Conservation (phyloP, 176 grass and related monocot species). For the Phyllostachys edulis region DNA sequence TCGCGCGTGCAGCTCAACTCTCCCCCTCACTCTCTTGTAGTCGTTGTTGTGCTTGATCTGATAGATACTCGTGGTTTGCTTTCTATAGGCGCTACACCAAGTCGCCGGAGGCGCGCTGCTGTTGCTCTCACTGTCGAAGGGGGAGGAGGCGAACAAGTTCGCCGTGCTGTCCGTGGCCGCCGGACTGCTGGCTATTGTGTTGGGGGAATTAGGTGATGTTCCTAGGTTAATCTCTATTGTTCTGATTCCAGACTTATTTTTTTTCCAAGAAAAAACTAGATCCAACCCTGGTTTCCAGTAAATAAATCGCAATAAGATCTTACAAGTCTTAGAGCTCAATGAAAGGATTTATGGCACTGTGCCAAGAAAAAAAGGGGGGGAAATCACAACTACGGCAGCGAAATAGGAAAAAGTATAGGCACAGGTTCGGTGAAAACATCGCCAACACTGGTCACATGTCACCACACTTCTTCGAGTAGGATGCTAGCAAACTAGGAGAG, state of each 20-base stretch:
- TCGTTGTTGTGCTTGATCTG: slow-evolving; percentile 32
- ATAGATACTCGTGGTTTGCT: slow-evolving; percentile 19
- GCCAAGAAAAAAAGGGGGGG: not conserved
- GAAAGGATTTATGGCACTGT: slow-evolving; percentile 7
- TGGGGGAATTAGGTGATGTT: slow-evolving; percentile 82
- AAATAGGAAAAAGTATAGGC: not conserved
- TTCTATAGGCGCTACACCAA: slow-evolving; percentile 53
- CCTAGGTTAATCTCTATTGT: not conserved
- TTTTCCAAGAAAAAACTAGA: not conserved
- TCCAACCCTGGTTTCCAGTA: not conserved
- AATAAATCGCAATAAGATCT: not conserved
- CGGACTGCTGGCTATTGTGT: slow-evolving; percentile 67
- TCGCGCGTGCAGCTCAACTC: not conserved
- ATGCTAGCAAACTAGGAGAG: not conserved
- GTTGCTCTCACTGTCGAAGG: slow-evolving; percentile 47
- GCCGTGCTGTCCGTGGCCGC: slow-evolving; percentile 51
- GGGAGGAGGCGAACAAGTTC: slow-evolving; percentile 52
- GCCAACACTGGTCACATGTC: not conserved
- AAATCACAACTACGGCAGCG: not conserved
- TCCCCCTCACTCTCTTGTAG: not conserved
- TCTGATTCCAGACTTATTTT: not conserved
- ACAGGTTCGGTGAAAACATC: not conserved
- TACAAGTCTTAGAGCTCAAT: not conserved
- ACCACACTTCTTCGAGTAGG: not conserved
- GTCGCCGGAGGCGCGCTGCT: slow-evolving; percentile 47